phyloP scores from a whole-genome alignment of 2,329 filamentous ascomycete genomes.

The Penicillium sp. region DNA sequence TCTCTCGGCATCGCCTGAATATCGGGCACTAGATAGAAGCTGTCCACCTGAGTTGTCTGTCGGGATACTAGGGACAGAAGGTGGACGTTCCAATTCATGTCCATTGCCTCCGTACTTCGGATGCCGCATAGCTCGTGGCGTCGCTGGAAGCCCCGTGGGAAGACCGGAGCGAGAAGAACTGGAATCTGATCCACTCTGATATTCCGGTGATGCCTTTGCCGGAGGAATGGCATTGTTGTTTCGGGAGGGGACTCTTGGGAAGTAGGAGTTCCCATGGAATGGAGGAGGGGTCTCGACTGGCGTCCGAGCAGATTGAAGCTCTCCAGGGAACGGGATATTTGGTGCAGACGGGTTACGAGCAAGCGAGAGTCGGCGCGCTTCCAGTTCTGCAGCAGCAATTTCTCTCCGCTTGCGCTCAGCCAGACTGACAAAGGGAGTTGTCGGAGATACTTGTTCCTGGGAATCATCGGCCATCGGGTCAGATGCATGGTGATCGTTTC shows the following conservation, averaged over 20 bases:
- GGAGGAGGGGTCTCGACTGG: slow-evolving; percentile 42
- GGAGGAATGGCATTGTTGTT: slow-evolving; percentile 30
- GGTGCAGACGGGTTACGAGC: slow-evolving; percentile 74
- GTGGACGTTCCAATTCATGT: slow-evolving; percentile 44
- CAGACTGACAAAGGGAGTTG: slow-evolving; percentile 37
- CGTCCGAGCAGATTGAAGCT: slow-evolving; percentile 42
- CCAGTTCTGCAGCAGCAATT: slow-evolving; percentile 73
- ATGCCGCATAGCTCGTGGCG: slow-evolving; percentile 83
- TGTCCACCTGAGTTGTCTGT: slow-evolving; percentile 34
- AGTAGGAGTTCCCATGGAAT: slow-evolving; percentile 29
- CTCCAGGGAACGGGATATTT: slow-evolving; percentile 67
- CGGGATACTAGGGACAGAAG: slow-evolving; percentile 54
- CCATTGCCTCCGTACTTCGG: slow-evolving; percentile 54
- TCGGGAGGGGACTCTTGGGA: slow-evolving; percentile 30
- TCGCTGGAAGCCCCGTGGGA: slow-evolving; percentile 76
- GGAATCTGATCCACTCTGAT: slow-evolving; percentile 38
- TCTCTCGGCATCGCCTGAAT: slow-evolving; percentile 34
- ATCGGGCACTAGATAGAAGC: slow-evolving; percentile 34
- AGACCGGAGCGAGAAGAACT: slow-evolving; percentile 41
- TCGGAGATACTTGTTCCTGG: slow-evolving; percentile 20
- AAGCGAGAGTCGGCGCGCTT: slow-evolving; percentile 78
- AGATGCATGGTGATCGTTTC: slow-evolving; percentile 4
- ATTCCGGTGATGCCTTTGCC: slow-evolving; percentile 36
- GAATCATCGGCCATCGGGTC: slow-evolving; percentile 19
- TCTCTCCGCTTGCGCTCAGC: slow-evolving; percentile 66